Conservation (phyloP, 441 rosid species). For the Mallotus repandus region DNA sequence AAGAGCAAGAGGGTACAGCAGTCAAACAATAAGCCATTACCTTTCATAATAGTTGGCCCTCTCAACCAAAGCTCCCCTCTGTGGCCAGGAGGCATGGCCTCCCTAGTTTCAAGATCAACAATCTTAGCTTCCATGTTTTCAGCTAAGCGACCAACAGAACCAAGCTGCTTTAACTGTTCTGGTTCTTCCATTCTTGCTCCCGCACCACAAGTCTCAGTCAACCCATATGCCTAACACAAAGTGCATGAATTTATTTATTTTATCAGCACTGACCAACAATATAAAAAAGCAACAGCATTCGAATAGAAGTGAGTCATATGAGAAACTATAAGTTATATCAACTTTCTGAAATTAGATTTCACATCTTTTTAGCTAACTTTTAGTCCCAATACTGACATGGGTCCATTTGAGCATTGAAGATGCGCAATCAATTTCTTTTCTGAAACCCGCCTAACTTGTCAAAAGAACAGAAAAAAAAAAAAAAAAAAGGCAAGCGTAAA, state of each 20-base stretch:
- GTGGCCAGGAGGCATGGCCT: conserved; percentile 64
- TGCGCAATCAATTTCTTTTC: no score
- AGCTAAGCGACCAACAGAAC: conserved; percentile 68
- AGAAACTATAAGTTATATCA: no score
- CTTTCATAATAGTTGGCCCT: conserved; percentile 84
- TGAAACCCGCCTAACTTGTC: no score
- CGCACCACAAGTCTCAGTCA: conserved; percentile 73
- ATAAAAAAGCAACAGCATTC: not conserved
- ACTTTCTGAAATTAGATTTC: not conserved
- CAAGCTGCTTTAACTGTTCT: conserved; percentile 47
- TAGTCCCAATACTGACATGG: not conserved
- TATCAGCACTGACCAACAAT: not conserved
- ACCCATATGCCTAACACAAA: conserved; percentile 63
- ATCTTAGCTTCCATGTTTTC: conserved; percentile 76
- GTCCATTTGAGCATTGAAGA: no score
- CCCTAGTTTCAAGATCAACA: conserved; percentile 69
- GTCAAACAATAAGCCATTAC: conserved; percentile 26
- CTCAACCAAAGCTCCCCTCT: conserved; percentile 88
- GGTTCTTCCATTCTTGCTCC: conserved; percentile 42
- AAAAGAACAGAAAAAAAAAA: not conserved
- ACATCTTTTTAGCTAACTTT: not conserved
- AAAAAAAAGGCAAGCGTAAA: not conserved
- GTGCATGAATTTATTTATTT: not conserved
- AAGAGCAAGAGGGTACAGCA: not conserved
- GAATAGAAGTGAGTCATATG: not conserved